Base-by-base conservation (phyloP, 2,329 filamentous ascomycete genomes). In the Fusarium keratoplasticum region DNA sequence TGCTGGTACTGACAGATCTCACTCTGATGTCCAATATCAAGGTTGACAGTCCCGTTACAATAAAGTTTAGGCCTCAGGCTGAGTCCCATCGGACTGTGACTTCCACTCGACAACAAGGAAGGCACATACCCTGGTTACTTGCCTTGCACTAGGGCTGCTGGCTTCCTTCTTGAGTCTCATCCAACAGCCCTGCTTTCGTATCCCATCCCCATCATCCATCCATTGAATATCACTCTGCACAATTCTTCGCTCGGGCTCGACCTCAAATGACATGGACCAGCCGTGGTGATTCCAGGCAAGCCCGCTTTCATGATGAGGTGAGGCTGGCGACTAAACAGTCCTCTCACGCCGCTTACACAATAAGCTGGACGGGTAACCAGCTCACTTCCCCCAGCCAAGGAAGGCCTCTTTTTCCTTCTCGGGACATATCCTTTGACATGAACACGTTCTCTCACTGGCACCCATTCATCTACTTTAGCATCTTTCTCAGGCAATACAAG, bases 151-250 rank as follows among this genome's bases (percentile, higher is more conserved):
- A 62, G 25, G 22, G 35, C 40, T 61, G 58, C n/a, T 44, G 58
- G 38, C 25, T 47, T 50, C 42, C 29, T 40, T 50, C 40, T 33
- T n/a, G 20, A 52, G 58, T 61, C 29, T 61, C 60, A 18, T 54
- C 60, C 60, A 62, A 54, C 44, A 62, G 60, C 44, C 60, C 44
- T 62, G 40, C 59, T 52, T 44, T 61, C 22, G 31, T 29, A 61
- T 61, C 59, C 35, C 40, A 36, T 52, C 44, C 35, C 40, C 22
- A 52, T 36, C 29, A 52, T 50, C n/a, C 29, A 54, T 47, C 44
- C 44, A 50, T 50, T 50, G 44, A 50, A 18, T 54, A 54, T 54
- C 50, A 54, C 50, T 33, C 50, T 54, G 50, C 50, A 54, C 50
- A 54, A 54, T 31, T 54, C 27, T 20, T 54, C 27, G 50, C 50